Percentiles rank a stretch among this genome's conserved stretches.
Conservation (phyloP, 2,329 filamentous ascomycete genomes). For the Cercospora nicotianae region DNA sequence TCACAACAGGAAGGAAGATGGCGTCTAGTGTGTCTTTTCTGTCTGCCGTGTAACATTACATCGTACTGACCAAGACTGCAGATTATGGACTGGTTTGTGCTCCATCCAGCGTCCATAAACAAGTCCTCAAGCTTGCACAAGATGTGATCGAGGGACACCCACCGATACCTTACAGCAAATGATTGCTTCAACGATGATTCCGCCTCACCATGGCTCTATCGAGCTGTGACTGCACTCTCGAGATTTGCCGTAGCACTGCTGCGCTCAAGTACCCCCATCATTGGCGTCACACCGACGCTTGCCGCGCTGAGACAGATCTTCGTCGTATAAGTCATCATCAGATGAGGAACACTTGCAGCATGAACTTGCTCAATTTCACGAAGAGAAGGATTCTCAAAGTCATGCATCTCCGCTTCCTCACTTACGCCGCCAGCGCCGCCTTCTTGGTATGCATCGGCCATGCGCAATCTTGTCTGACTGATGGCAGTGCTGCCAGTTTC, state of each 20-base stretch:
- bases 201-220: background rate
- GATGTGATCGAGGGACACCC: constrained; percentile 20
- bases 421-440: background rate
- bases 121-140: constrained; percentile 23
- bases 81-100: constrained; percentile 31
- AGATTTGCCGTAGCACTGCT: background rate
- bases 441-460: background rate
- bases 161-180: constrained; percentile 16
- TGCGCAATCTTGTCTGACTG: background rate
- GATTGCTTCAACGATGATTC: background rate
- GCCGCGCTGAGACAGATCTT: background rate
- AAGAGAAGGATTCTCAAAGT: background rate
- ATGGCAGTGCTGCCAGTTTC: background rate
- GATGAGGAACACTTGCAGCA: too few relatives aligned
- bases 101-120: constrained; percentile 24
- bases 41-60: background rate
- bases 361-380: too few relatives aligned
- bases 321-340: background rate
- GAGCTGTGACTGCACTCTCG: background rate
- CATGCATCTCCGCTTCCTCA: background rate
- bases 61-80: constrained; percentile 16
- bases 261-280: background rate
- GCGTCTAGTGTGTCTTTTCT: constrained; percentile 22
- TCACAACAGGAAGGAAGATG: constrained; percentile 36
- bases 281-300: background rate